Evolutionary conservation across 129 eudicot genomes (phyloP).

Genomic region (Escallonia rubra): DNA sequence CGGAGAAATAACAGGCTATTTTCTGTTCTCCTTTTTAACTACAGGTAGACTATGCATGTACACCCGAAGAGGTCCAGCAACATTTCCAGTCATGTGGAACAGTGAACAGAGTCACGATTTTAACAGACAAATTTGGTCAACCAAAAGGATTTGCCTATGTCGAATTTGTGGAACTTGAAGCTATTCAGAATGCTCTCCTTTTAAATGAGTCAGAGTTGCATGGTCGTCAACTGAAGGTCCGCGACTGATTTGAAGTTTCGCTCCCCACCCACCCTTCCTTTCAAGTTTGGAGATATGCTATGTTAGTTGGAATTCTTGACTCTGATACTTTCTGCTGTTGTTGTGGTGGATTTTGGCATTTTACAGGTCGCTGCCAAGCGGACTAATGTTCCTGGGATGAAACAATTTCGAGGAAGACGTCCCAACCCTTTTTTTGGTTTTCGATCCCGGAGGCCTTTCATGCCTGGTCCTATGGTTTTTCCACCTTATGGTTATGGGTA

Average conservation of each 20-base stretch:
- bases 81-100: slow-evolving; percentile 87
- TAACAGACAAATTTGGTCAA: slow-evolving; percentile 88
- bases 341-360: slow-evolving; percentile 11
- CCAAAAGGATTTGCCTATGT: slow-evolving; percentile 94
- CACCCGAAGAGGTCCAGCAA: slow-evolving; percentile 94
- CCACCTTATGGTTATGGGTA: slow-evolving; percentile 88
- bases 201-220: slow-evolving; percentile 86
- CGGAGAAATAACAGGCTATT: too few relatives aligned
- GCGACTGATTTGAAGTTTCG: too few relatives aligned
- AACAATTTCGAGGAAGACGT: slow-evolving; percentile 59
- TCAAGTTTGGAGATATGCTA: background rate
- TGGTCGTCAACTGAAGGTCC: slow-evolving; percentile 90
- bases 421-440: slow-evolving; percentile 61
- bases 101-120: slow-evolving; percentile 79
- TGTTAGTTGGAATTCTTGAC: slow-evolving; percentile 4
- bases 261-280: too few relatives aligned
- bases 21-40: background rate
- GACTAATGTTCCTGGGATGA: slow-evolving; percentile 73
- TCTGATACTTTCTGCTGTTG: slow-evolving; percentile 2
- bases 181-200: slow-evolving; percentile 68
- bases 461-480: slow-evolving; percentile 65
- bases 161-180: slow-evolving; percentile 75
- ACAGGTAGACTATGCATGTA: slow-evolving; percentile 95
- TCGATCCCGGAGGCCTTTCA: slow-evolving; percentile 58
- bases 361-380: slow-evolving; percentile 63